Evolutionary conservation across 306 rosid genomes (phyloP), one percentile per base, ranked within the genome.

Genomic region (Prunus davidiana): DNA sequence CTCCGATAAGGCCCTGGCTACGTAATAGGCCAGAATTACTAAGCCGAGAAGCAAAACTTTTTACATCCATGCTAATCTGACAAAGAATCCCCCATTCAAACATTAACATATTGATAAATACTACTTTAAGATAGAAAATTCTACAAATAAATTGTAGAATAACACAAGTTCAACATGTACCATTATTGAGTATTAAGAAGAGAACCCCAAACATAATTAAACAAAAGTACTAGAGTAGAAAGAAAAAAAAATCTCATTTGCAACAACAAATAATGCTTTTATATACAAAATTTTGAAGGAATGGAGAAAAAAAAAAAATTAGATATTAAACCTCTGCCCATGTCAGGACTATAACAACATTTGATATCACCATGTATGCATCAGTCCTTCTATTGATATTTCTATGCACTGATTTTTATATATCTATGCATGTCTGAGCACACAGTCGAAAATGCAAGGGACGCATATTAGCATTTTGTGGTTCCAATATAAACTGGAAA

Each of bases 1-100:
- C 99, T 63, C 93, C 99, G 74, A 95, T 89, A 69, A 95, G 99
- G 72, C 96, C 99, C 83, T 92, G 93, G 50, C 88, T 92, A 72
- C 93, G 88, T 82, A 91, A 76, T 56, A 95, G 79, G 43, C 96
- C 99, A 56, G 92, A 81, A 77, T 76, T 86, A 49, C 13, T 83
- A 45, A 95, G 98, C 85, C 81, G 90, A 76, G 93, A 72, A 63
- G 89, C 80, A 70, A 87, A 70, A 69, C 81, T 85, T 60, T 74
- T 72, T 10, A 91, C 87, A 43, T 91, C 89, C 82, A 60, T 83
- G 76, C 84, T 89, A 58, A 92, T 85, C 99, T 95, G 90, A 4
- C 77, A 86, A 80, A 51, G 85, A 73, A 77, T 62, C 69, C 73
- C 62, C n/a, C 46, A 65, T 63, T 75, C 77, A 64, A 54, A 69